Evolutionary conservation across 129 eudicot genomes (phyloP), one percentile per base, ranked within the genome.

Genomic region (Solidago caesia): DNA sequence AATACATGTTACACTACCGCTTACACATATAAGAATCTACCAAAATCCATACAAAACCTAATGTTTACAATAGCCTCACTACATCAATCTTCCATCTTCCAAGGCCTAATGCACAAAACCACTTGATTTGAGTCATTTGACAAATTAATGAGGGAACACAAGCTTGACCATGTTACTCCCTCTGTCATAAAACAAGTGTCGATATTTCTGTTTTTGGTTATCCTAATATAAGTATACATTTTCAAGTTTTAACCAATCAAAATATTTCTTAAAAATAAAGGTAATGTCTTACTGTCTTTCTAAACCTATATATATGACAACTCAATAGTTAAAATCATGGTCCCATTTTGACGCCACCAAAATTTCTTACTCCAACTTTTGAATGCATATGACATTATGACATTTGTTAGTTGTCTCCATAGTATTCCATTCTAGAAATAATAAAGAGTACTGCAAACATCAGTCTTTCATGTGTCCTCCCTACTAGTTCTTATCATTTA

Each of bases 91-190:
- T 51, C 10, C 44, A 57, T 57, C 41, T 42, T 72, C 42, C 56
- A 25, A 21, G 21, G 21, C 21, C 46, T 33, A 49, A 61, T 49
- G 46, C 47, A 45, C 55, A 51, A 69, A 60, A 73, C 59, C 61
- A 15, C 47, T 46, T 62, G 78, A 74, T 74, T 47, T 62, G 21
- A 21, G 21, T 21, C 21, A 21, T 21, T 21, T 21, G 21, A 21
- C 12, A 29, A 61, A 62, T 53, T 62, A 46, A 47, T 16, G 49
- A 44, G 77, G 70, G 33, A 62, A 62, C 70, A 62, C 49, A 39
- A 47, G 26, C 39, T 62, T 74, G 39, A 74, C 29, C 47, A 73
- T 64, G 63, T 42, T 57, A 47, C 39, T 33, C 39, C 39, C 2
- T 33, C 2, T 33, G 39, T 33, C 39, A 2, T 33, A 33, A 33